Conservation (phyloP, 805 yeast genomes). For the Yarrowia keelungensis region DNA sequence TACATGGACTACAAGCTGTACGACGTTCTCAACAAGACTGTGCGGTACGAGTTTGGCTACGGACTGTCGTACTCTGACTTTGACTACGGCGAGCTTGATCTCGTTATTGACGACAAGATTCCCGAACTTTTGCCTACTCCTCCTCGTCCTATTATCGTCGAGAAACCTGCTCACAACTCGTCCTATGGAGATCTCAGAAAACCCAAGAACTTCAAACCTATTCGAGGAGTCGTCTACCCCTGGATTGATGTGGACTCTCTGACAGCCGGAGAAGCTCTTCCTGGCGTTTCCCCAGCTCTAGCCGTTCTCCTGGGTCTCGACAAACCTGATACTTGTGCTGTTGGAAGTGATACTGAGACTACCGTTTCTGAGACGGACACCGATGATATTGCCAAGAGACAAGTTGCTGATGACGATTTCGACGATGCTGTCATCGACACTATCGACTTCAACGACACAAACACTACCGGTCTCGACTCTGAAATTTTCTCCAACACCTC, state of each 20-base stretch:
- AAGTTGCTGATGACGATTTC: neutral
- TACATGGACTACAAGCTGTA: slow-evolving; percentile 64
- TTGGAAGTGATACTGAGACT: too few relatives aligned
- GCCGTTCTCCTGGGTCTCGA: neutral
- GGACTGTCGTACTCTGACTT: slow-evolving; percentile 63
- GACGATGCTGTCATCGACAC: neutral
- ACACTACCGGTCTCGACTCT: neutral
- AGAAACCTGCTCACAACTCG: neutral
- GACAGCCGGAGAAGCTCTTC: slow-evolving; percentile 16
- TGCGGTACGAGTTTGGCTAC: slow-evolving; percentile 68
- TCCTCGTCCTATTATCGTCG: neutral
- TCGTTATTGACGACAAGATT: slow-evolving; percentile 54
- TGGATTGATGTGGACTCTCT: slow-evolving; percentile 50
- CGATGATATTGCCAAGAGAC: neutral
- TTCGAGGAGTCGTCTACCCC: slow-evolving; percentile 58
- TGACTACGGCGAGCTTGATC: slow-evolving; percentile 49
- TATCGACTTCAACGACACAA: neutral
- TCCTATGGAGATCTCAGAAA: neutral
- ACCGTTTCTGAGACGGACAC: neutral
- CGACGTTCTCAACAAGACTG: slow-evolving; percentile 61
- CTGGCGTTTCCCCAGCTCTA: slow-evolving; percentile 1
- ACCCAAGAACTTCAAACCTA: slow-evolving; percentile 7
- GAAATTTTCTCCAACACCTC: neutral
- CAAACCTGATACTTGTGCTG: neutral
- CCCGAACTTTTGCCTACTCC: slow-evolving; percentile 57